Evolutionary conservation across 768 basidiomycete genomes (phyloP).

Genomic region (Mycena albidolilacea): DNA sequence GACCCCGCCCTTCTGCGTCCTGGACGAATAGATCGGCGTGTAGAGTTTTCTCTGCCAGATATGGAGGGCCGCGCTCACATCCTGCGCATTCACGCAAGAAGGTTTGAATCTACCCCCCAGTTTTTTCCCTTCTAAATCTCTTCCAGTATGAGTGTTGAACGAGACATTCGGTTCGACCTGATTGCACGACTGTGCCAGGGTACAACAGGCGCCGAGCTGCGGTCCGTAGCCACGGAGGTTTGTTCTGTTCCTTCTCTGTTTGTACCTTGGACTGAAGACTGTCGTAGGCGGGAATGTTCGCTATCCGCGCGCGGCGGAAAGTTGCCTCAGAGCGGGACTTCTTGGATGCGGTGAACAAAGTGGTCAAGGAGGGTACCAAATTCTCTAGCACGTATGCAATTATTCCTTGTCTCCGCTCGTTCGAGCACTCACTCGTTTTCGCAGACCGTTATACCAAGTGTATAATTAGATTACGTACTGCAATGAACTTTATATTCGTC

Average conservation of each 20-base stretch:
- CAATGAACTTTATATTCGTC: conserved; percentile 4
- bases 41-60: conserved; percentile 96
- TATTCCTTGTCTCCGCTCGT: conserved; percentile 16
- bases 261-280: conserved; percentile 6
- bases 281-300: conserved; percentile 98
- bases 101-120: conserved; percentile 60
- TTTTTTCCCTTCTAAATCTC: conserved; percentile 19
- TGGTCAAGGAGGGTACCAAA: conserved; percentile 96
- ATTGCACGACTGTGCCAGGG: conserved; percentile 98
- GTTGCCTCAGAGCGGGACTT: conserved; percentile 98
- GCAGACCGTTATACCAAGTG: conserved; percentile 91
- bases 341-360: conserved; percentile 98
- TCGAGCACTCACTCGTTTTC: conserved; percentile 32
- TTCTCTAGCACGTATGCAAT: conserved; percentile 93
- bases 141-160: conserved; percentile 94
- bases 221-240: conserved; percentile 97
- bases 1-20: conserved; percentile 97
- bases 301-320: conserved; percentile 95
- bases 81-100: conserved; percentile 95
- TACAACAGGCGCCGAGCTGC: conserved; percentile 97
- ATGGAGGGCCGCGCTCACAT: conserved; percentile 98
- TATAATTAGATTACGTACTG: conserved; percentile 76
- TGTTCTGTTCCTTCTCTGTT: conserved; percentile 33
- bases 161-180: conserved; percentile 97
- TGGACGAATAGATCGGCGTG: conserved; percentile 95